Percentiles rank a stretch among this genome's conserved stretches.
Evolutionary conservation across 495 filamentous ascomycete genomes (phyloP).

Genomic region (Oidiodendron maius): DNA sequence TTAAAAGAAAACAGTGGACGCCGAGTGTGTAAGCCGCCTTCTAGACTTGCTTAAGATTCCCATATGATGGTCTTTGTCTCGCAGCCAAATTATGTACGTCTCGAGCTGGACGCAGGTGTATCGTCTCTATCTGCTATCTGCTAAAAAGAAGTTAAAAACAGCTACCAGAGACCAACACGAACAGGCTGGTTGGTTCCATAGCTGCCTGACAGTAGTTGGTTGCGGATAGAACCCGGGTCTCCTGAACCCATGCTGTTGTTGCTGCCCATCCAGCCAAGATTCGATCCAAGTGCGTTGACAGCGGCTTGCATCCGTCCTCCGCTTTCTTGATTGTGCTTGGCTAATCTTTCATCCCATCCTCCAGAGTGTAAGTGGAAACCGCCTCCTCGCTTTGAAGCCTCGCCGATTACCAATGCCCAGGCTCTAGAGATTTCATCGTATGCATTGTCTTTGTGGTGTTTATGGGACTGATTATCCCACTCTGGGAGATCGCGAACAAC

Average conservation of each 20-base stretch:
- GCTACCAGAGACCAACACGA: constrained; percentile 19
- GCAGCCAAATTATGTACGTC: too few species aligned
- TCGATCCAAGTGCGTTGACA: constrained; percentile 65
- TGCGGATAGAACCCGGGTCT: constrained; percentile 61
- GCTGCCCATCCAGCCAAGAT: constrained; percentile 71
- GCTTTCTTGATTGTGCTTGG: constrained; percentile 83
- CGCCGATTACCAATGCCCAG: constrained; percentile 87
- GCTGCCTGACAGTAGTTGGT: constrained; percentile 73
- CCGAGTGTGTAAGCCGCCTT: constrained; percentile 19
- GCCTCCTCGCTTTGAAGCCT: constrained; percentile 85
- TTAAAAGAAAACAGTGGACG: constrained; percentile 14
- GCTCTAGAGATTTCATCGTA: constrained; percentile 94
- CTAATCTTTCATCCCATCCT: constrained; percentile 85
- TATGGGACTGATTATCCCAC: constrained; percentile 80
- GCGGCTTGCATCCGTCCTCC: constrained; percentile 78
- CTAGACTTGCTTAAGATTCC: constrained; percentile 6
- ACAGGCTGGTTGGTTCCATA: constrained; percentile 66
- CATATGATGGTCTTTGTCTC: constrained; percentile 6
- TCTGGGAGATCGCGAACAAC: constrained; percentile 83
- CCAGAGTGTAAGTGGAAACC: constrained; percentile 88
- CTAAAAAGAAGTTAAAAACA: not conserved
- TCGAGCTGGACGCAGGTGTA: too few species aligned
- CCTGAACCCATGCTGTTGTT: constrained; percentile 16
- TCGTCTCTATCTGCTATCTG: constrained; percentile 7
- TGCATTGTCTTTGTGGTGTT: constrained; percentile 84